Evolutionary conservation across 2,329 filamentous ascomycete species (phyloP), one percentile per base, ranked within the genome.

Genomic region (Penicillium digitatum): DNA sequence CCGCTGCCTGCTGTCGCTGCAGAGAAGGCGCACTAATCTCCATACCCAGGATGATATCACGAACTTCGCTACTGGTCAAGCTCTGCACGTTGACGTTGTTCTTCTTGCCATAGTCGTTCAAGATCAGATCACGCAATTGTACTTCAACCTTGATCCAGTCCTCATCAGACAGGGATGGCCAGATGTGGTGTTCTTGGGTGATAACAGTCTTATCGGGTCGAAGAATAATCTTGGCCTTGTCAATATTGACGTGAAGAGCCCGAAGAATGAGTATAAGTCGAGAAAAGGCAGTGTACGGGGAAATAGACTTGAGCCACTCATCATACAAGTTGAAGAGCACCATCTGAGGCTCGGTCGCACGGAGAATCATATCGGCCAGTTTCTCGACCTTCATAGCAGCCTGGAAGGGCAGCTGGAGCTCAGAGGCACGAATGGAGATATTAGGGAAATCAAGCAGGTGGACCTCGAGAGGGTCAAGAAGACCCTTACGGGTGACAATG

Each of bases 61-160:
- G 87, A 48, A 99, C 94, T 83, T 99, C 94, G 67, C 89, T 96
- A 71, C 86, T 96, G 1, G 94, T 99, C 75, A 99, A 81, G 72
- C 91, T 96, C 16, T 95, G 95, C 12, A 94, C 93, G 67, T 99
- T 99, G 79, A 99, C 94, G 66, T 97, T 99, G 80, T 99, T 99
- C 83, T 99, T 99, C 84, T 97, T 99, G 70, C 94, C 94, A 71
- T 99, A 99, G 72, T 99, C 94, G 64, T 97, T 96, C 64, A 99
- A 72, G 67, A 99, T 99, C 62, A 99, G 79, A 79, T 99, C 94
- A 72, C 94, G 87, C 39, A 99, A 80, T 70, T 95, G 90, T 43
- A 91, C 91, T 80, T 99, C 94, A n/a, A 99, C 90, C 83, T 96
- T 96, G 76, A 99, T 94, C 94, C 94, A 99, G 60, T 96, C 92